Evolutionary conservation across 2,329 filamentous ascomycete species (phyloP), one percentile per base, ranked within the genome.

Genomic region (Canariomyces notabilis): DNA sequence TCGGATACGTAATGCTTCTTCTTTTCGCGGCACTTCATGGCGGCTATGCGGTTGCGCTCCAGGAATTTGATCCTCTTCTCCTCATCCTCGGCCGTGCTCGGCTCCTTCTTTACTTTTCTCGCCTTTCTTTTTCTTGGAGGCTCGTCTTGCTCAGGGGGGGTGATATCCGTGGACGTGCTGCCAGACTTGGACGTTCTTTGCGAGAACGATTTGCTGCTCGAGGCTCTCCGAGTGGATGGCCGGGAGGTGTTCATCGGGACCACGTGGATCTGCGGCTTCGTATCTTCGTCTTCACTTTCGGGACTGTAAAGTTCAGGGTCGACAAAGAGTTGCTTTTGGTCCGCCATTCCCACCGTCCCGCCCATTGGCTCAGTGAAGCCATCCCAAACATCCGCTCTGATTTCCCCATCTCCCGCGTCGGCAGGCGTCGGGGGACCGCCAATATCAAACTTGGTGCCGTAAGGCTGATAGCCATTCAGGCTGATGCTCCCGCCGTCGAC

Each of bases 21-120:
- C 64, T 86, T 87, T 58, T 83, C 77, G 3, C 85, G 77, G 59
- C 84, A 89, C 60, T 87, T 88, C 61, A 80, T 84, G 1, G 85
- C 85, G 0, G 85, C 85, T 2, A 85, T 68, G 8, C 85, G 75
- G 61, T 89, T 89, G 50, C 84, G 77, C 63, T 86, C 81, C 0
- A 87, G 71, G 55, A 81, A 82, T 51, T 74, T 75, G 50, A 69
- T 72, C 21, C 78, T 70, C 56, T 76, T 79, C 6, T 60, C 60
- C 1, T 66, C 62, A 8, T 72, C 67, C 3, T 55, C 60, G 1
- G 51, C 55, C 20, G 44, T 41, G 11, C 47, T 42, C 36, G 51
- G 6, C 19, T 55, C 49, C 42, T 54, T 48, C 36, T 61, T 54
- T 37, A 43, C 48, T 41, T 48, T 54, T 22, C 48, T 56, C 5